These are phyloP conservation scores for Thielaviopsis musarum DNA, from an alignment of 2,329 filamentous ascomycete genomes.

Conservation along the genomic window DNA sequence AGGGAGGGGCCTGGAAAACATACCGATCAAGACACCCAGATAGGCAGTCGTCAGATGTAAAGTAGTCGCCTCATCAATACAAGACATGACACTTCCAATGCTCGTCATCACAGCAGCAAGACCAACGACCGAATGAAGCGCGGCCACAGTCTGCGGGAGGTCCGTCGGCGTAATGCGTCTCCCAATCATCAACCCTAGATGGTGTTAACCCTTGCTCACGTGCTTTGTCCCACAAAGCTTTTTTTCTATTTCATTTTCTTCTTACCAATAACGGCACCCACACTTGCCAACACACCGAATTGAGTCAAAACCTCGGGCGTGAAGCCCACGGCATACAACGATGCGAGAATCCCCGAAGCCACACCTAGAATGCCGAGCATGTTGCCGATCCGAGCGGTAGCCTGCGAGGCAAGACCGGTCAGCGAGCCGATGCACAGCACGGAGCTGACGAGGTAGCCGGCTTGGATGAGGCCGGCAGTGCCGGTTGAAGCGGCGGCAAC, in stretches of 20 bases:
- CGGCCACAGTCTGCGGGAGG: slow-evolving; percentile 76
- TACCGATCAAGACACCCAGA: slow-evolving; percentile 65
- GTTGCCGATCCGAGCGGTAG: slow-evolving; percentile 72
- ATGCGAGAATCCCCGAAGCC: slow-evolving; percentile 65
- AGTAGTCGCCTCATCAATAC: slow-evolving; percentile 53
- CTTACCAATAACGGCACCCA: slow-evolving; percentile 47
- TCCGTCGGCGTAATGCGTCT: slow-evolving; percentile 77
- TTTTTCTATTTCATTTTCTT: neutral
- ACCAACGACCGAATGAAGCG: slow-evolving; percentile 78
- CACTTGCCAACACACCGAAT: slow-evolving; percentile 56
- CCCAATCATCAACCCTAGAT: slow-evolving; percentile 53
- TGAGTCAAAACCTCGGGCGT: slow-evolving; percentile 62
- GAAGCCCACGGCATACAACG: slow-evolving; percentile 66
- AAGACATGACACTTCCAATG: slow-evolving; percentile 68
- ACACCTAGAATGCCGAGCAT: slow-evolving; percentile 78
- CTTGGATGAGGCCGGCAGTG: slow-evolving; percentile 69
- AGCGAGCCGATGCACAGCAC: slow-evolving; percentile 73
- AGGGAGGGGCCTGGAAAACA: neutral
- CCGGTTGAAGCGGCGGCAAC: slow-evolving; percentile 65
- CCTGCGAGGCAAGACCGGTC: slow-evolving; percentile 64
- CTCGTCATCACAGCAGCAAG: slow-evolving; percentile 77
- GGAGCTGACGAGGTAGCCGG: slow-evolving; percentile 72
- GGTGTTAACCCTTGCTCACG: slow-evolving; percentile 4
- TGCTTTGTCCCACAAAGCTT: slow-evolving; percentile 11
- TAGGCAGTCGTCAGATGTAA: slow-evolving; percentile 77